These are phyloP conservation scores for Russula ochroleuca DNA, from an alignment of 768 basidiomycete genomes.

Conservation along the genomic window DNA sequence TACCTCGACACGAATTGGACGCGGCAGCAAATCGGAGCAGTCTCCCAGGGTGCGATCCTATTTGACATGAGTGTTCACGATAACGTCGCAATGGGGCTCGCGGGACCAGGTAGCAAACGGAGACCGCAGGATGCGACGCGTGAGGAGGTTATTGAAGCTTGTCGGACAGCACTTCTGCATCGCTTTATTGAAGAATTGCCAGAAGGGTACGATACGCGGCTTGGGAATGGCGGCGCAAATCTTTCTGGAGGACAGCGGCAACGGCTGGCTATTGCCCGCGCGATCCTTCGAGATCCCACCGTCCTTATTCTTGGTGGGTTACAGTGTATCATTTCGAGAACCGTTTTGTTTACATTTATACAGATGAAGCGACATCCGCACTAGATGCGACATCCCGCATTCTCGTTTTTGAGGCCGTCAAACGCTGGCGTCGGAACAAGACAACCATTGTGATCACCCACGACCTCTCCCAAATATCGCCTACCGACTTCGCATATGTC, in stretches of 20 bases:
- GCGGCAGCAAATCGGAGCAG: slow-evolving; percentile 64
- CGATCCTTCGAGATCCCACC: slow-evolving; percentile 76
- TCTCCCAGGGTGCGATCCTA: slow-evolving; percentile 75
- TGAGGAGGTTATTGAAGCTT: slow-evolving; percentile 74
- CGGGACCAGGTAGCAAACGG: slow-evolving; percentile 41
- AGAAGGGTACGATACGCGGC: slow-evolving; percentile 77
- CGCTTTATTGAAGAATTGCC: slow-evolving; percentile 84
- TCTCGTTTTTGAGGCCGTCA: slow-evolving; percentile 73
- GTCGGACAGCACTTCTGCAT: slow-evolving; percentile 79
- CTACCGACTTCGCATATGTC: slow-evolving; percentile 86
- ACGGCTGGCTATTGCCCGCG: slow-evolving; percentile 83
- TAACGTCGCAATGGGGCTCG: slow-evolving; percentile 77
- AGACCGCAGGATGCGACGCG: slow-evolving; percentile 50
- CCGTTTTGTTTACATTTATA: slow-evolving; percentile 10
- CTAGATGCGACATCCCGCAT: slow-evolving; percentile 84
- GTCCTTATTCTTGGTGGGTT: slow-evolving; percentile 85
- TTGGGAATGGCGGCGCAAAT: slow-evolving; percentile 70
- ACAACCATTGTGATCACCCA: slow-evolving; percentile 96
- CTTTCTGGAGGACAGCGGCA: slow-evolving; percentile 93
- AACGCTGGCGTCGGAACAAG: slow-evolving; percentile 64
- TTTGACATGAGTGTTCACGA: slow-evolving; percentile 79
- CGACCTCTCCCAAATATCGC: slow-evolving; percentile 78
- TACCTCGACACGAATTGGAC: slow-evolving; percentile 71
- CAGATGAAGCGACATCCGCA: slow-evolving; percentile 79
- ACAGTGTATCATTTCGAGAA: neutral